phyloP scores from a whole-genome alignment of 1,284 basidiomycete genomes.

The Mycosarcoma mackinlayi region DNA sequence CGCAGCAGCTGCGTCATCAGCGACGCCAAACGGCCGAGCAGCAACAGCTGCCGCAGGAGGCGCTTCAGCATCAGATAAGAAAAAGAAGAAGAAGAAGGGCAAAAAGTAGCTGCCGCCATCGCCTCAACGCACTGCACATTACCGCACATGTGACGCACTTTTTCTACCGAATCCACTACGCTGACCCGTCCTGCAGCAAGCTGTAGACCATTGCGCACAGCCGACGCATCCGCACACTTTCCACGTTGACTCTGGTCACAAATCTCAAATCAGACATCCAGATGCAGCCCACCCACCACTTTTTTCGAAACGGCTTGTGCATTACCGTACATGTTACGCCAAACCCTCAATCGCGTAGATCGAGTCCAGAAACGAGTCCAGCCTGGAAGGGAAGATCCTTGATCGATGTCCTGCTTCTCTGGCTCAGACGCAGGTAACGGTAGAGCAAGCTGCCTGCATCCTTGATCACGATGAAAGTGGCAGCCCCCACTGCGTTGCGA shows the following conservation, averaged over 20 bases:
- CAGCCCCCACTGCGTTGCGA: conserved; percentile 58
- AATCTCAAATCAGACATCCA: too few relatives aligned
- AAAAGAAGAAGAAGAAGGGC: conserved; percentile 54
- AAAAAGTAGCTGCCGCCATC: conserved; percentile 23
- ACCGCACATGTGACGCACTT: too few relatives aligned
- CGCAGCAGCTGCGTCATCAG: conserved; percentile 5
- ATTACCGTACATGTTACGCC: too few relatives aligned
- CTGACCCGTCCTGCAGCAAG: too few relatives aligned
- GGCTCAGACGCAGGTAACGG: conserved; percentile 49
- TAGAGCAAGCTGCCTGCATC: conserved; percentile 52
- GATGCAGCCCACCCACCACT: too few relatives aligned
- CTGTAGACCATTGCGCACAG: too few relatives aligned
- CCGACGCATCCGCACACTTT: too few relatives aligned
- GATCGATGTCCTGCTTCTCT: conserved; percentile 43
- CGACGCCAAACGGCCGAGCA: background rate
- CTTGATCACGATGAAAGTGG: conserved; percentile 56
- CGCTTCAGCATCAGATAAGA: conserved; percentile 35
- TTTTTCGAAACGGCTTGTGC: background rate
- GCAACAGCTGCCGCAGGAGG: conserved; percentile 7
- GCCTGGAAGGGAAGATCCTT: conserved; percentile 58
- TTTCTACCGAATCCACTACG: background rate
- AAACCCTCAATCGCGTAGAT: conserved; percentile 39
- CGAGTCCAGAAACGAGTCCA: conserved; percentile 46
- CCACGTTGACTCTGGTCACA: too few relatives aligned
- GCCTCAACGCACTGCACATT: background rate